phyloP scores from a whole-genome alignment of 805 yeast species.

The Crinitomyces ghanaensis region DNA sequence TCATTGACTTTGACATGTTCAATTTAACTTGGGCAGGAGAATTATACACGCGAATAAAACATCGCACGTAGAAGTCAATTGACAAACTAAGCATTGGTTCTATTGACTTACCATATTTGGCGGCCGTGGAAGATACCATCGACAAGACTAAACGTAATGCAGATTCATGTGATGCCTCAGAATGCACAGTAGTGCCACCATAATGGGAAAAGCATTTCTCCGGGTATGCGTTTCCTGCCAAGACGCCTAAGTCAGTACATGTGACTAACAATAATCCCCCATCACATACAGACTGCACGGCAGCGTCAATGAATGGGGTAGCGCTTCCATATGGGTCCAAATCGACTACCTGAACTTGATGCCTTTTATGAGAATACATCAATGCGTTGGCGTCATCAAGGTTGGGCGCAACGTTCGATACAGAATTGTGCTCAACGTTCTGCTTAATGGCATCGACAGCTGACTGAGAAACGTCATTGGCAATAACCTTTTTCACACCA shows the following conservation, averaged over 20 bases:
- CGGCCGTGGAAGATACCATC: constrained; percentile 71
- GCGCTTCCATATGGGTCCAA: constrained; percentile 98
- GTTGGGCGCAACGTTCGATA: constrained; percentile 49
- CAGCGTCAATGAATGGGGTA: constrained; percentile 88
- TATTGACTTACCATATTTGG: constrained; percentile 74
- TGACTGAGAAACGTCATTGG: constrained; percentile 77
- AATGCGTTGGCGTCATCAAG: constrained; percentile 84
- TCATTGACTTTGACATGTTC: constrained; percentile 63
- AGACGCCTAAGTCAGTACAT: constrained; percentile 90
- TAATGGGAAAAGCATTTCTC: constrained; percentile 92
- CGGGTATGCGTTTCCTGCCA: constrained; percentile 94
- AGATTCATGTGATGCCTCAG: constrained; percentile 84
- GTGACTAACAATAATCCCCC: constrained; percentile 84
- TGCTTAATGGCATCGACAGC: constrained; percentile 75
- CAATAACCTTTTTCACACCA: constrained; percentile 56
- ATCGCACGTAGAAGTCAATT: constrained; percentile 85
- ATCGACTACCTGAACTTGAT: constrained; percentile 62
- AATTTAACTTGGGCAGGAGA: constrained; percentile 77
- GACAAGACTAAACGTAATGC: constrained; percentile 78
- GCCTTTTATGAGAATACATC: constrained; percentile 41
- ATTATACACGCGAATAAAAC: constrained; percentile 66
- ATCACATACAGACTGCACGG: constrained; percentile 70
- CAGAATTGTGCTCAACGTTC: constrained; percentile 58
- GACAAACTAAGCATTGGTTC: constrained; percentile 80
- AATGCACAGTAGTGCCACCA: constrained; percentile 83